Evolutionary conservation across 805 yeast species (phyloP), one percentile per base, ranked within the genome.

Genomic region (Wickerhamiella brachini): DNA sequence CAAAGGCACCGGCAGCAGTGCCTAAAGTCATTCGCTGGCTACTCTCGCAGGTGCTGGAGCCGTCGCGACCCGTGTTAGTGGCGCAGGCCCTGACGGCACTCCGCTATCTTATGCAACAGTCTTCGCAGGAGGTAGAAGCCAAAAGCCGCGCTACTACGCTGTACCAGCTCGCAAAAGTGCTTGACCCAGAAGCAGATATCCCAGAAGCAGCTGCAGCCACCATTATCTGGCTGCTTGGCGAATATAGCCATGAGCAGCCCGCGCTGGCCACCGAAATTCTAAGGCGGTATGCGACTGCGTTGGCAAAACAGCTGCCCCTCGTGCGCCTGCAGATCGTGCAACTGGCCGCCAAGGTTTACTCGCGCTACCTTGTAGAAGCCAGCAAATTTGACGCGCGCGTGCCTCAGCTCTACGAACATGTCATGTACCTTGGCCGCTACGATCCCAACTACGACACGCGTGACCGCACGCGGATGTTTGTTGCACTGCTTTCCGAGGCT

Each of bases 141-240:
- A 13, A 13, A 12, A 23, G 15, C 20, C 43, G 63, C 71, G 9
- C 51, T 55, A 20, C 59, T 65, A 47, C 50, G 6, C 47, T 54
- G 2, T 39, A 12, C 12, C 51, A 48, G 17, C 41, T 59, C 12
- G 57, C 58, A 6, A 38, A 45, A 6, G 55, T 58, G 2, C 60
- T 71, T 42, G 56, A 55, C 12, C 65, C 65, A 31, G 59, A 59
- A 8, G n/a, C 22, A 43, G 46, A 56, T 5, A 52, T 56, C 15
- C 61, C 59, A 2, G 52, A 65, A 1, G 55, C 68, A 17, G 94
- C 97, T 0, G 78, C 80, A 56, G 87, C 95, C 1, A 83, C 90
- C 46, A 80, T 89, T 10, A 73, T 90, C 6, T 93, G 97, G 97
- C 72, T 90, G 9, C 75, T 90, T 49, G 96, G 97, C 4, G 97